Evolutionary conservation across 805 yeast genomes (phyloP).

Genomic region (Candida cerambycidarum): DNA sequence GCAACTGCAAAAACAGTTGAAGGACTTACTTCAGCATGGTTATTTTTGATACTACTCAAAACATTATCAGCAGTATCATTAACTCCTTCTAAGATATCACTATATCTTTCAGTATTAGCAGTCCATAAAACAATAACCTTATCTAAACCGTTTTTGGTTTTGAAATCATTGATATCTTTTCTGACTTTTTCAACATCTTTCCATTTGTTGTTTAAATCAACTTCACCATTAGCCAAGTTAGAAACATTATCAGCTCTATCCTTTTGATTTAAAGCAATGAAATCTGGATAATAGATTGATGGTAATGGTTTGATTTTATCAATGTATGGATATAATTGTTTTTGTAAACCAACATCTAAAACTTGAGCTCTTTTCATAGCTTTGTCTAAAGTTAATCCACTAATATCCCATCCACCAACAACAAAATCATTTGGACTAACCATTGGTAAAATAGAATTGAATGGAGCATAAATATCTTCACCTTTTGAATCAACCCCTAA

Average conservation of each 20-base stretch:
- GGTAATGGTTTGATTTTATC: constrained; percentile 67
- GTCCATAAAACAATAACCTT: constrained; percentile 93
- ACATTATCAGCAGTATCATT: constrained; percentile 87
- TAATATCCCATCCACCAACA: constrained; percentile 95
- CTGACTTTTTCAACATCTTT: constrained; percentile 84
- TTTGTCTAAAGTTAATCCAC: constrained; percentile 62
- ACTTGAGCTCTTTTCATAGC: constrained; percentile 88
- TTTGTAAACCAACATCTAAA: constrained; percentile 80
- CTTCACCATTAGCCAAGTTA: constrained; percentile 54
- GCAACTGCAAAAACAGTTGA: constrained; percentile 95
- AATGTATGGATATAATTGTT: constrained; percentile 66
- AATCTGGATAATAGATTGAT: constrained; percentile 92
- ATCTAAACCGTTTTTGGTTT: constrained; percentile 68
- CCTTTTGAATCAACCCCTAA: constrained; percentile 81
- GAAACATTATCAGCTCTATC: constrained; percentile 87
- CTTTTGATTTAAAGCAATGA: constrained; percentile 91
- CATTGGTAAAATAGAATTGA: constrained; percentile 85
- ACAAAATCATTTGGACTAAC: constrained; percentile 87
- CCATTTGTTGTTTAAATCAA: constrained; percentile 71
- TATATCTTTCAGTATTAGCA: constrained; percentile 93
- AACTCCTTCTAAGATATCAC: constrained; percentile 73
- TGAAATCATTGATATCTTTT: constrained; percentile 78
- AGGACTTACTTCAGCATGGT: constrained; percentile 85
- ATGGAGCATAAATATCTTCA: constrained; percentile 88
- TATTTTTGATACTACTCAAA: constrained; percentile 66